A percentile compares a stretch with the other conserved stretches of the same genome.
Evolutionary conservation across 345 rosid species (phyloP).

Genomic region (Bruguiera gymnorhiza): DNA sequence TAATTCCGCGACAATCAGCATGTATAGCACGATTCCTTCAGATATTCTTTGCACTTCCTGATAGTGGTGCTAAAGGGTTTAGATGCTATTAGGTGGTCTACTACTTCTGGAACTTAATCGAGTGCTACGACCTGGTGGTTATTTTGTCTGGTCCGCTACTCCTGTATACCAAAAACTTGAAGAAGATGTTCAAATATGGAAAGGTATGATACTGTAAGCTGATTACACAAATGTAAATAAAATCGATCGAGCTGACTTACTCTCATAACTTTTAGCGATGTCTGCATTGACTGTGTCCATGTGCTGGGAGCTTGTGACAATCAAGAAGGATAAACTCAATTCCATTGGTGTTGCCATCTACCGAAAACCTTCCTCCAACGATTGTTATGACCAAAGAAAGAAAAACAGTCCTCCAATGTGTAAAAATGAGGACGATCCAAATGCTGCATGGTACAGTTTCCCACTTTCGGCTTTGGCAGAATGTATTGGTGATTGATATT

Average conservation of each 20-base stretch:
- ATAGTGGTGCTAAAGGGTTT: too few relatives aligned
- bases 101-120: conserved; percentile 87
- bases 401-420: conserved; percentile 71
- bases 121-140: conserved; percentile 82
- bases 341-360: conserved; percentile 71
- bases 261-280: conserved; percentile 49
- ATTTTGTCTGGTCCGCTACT: conserved; percentile 93
- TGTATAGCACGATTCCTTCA: background rate
- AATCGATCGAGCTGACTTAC: conserved; percentile 13
- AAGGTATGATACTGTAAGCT: conserved; percentile 44
- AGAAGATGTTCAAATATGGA: conserved; percentile 82
- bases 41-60: background rate
- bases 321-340: conserved; percentile 72
- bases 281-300: conserved; percentile 61
- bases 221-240: background rate
- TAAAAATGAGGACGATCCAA: conserved; percentile 63
- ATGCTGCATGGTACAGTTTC: conserved; percentile 39
- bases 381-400: conserved; percentile 73
- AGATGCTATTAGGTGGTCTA: conserved; percentile 44
- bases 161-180: conserved; percentile 71
- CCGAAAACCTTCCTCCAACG: conserved; percentile 69
- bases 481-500: too few relatives aligned
- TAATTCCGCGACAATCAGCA: background rate
- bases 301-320: conserved; percentile 90
- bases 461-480: background rate